Percentiles rank a stretch among this genome's conserved stretches.
These are phyloP conservation scores for Metschnikowia lochheadii DNA, from an alignment of 805 yeast species.

Conservation along the genomic window DNA sequence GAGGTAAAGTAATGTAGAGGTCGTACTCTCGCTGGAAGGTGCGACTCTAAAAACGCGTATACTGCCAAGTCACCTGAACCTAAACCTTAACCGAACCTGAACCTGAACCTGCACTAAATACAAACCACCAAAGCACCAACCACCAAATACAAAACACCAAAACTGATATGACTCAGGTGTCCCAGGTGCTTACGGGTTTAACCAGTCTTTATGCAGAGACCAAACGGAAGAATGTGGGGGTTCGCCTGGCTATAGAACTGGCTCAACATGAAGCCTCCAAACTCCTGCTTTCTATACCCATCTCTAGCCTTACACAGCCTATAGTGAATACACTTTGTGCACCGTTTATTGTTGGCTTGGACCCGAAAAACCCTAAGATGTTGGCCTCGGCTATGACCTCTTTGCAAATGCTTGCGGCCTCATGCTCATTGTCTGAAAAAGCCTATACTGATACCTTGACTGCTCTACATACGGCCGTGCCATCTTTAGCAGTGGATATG, in stretches of 20 bases:
- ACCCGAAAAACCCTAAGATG: constrained; percentile 69
- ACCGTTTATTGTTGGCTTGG: constrained; percentile 72
- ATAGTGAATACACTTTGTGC: constrained; percentile 25
- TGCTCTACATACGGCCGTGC: not conserved
- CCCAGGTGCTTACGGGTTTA: constrained; percentile 45
- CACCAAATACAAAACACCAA: not conserved
- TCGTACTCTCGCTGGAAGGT: too few relatives aligned
- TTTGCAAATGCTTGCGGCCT: constrained; percentile 55
- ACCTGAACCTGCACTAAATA: too few relatives aligned
- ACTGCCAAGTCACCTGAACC: too few relatives aligned
- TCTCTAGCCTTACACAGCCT: constrained; percentile 40
- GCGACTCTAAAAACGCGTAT: too few relatives aligned
- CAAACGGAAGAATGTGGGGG: constrained; percentile 65
- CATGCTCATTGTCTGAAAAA: constrained; percentile 46
- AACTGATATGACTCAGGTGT: constrained; percentile 13
- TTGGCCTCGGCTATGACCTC: constrained; percentile 69
- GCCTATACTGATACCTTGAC: not conserved
- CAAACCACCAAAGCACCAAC: too few relatives aligned
- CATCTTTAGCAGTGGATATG: constrained; percentile 56
- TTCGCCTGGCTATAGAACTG: constrained; percentile 44
- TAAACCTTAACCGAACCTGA: too few relatives aligned
- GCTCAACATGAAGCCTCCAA: constrained; percentile 19
- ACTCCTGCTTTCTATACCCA: constrained; percentile 1
- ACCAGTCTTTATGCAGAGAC: constrained; percentile 61
- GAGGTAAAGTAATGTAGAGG: too few relatives aligned